Conservation (phyloP, 257 asterid genomes). For the Dorcoceras hygrometricum region DNA sequence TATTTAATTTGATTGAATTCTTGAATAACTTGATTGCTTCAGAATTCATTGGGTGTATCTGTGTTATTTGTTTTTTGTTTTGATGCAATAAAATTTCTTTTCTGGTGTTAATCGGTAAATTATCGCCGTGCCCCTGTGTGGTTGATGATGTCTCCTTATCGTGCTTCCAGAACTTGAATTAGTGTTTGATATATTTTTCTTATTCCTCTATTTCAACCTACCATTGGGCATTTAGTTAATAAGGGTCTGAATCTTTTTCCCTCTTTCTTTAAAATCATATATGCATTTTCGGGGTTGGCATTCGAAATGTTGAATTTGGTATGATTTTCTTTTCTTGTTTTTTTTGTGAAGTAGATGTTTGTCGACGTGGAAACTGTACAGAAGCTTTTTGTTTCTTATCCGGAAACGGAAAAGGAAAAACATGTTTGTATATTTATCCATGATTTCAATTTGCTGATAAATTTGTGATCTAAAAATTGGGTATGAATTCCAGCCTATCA, state of each 20-base stretch:
- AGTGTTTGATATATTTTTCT: not conserved
- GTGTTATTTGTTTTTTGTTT: not conserved
- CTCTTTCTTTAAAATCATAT: too few relatives aligned
- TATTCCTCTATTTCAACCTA: not conserved
- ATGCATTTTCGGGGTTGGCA: too few relatives aligned
- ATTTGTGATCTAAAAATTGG: not conserved
- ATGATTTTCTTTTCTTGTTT: not conserved
- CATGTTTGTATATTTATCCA: not conserved
- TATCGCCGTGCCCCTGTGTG: not conserved
- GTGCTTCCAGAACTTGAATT: not conserved
- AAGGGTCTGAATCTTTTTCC: not conserved
- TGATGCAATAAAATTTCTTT: not conserved
- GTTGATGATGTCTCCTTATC: too few relatives aligned
- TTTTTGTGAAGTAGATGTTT: not conserved
- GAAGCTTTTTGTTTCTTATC: not conserved
- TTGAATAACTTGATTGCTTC: not conserved
- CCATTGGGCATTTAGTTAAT: not conserved
- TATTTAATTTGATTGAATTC: not conserved
- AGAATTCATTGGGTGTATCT: not conserved
- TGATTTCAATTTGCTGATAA: not conserved
- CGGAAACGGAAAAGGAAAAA: not conserved
- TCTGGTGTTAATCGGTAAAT: not conserved
- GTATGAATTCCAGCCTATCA: not conserved
- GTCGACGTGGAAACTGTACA: not conserved
- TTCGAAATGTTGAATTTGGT: not conserved